Evolutionary conservation across 345 rosid genomes (phyloP).

Genomic region (Pugionium cornutum): DNA sequence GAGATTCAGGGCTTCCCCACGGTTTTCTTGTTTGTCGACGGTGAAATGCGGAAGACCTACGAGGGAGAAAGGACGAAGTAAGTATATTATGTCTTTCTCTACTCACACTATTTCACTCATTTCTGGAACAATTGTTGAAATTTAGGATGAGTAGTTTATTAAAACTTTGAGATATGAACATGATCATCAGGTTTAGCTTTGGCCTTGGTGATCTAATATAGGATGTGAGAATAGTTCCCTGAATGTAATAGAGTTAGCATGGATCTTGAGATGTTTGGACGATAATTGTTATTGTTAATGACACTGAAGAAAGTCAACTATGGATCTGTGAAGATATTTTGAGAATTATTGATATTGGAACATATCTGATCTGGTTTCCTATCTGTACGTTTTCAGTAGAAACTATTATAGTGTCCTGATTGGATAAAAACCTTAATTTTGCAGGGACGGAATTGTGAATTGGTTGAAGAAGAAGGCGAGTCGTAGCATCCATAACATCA

Average conservation of each 20-base stretch:
- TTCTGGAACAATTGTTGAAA: too few relatives aligned
- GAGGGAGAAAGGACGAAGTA: constrained; percentile 44
- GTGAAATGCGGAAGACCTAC: constrained; percentile 37
- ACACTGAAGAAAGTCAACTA: too few relatives aligned
- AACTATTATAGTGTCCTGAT: constrained; percentile 5
- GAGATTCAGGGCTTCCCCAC: constrained; percentile 45
- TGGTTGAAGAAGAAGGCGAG: constrained; percentile 49
- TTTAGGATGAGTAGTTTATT: too few relatives aligned
- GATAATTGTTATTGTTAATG: too few relatives aligned
- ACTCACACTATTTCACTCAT: too few relatives aligned
- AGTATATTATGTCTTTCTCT: constrained; percentile 5
- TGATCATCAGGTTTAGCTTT: too few relatives aligned
- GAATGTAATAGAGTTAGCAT: too few relatives aligned
- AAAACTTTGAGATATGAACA: too few relatives aligned
- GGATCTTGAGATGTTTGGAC: too few relatives aligned
- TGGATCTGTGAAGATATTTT: constrained; percentile 5
- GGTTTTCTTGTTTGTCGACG: constrained; percentile 40
- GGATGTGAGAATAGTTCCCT: too few relatives aligned
- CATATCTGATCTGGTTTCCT: constrained; percentile 16
- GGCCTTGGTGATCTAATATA: too few relatives aligned
- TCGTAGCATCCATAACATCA: constrained; percentile 39
- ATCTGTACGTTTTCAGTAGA: constrained; percentile 5
- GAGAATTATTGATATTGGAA: constrained; percentile 2
- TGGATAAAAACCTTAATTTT: neutral
- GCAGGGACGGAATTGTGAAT: constrained; percentile 47